Conservation (phyloP, 2,329 filamentous ascomycete species). For the Phialophora expanda region DNA sequence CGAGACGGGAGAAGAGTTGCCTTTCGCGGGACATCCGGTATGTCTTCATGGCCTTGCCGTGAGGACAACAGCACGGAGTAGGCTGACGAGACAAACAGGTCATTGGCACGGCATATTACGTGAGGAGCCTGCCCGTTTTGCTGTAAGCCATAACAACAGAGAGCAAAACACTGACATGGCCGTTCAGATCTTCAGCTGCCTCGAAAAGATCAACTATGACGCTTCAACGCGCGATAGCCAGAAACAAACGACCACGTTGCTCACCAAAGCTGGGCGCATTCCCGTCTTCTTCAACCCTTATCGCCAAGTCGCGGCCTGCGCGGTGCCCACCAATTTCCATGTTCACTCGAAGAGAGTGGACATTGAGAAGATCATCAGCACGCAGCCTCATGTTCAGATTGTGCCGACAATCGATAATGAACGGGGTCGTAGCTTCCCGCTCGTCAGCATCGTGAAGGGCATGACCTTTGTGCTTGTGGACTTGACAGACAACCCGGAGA, state of each 20-base stretch:
- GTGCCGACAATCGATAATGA: constrained; percentile 40
- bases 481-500: constrained; percentile 40
- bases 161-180: not conserved
- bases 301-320: constrained; percentile 59
- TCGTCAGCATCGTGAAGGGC: constrained; percentile 71
- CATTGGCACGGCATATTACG: constrained; percentile 61
- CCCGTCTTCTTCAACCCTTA: constrained; percentile 48
- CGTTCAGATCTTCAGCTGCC: constrained; percentile 26
- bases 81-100: constrained; percentile 43
- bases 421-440: constrained; percentile 49
- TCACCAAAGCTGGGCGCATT: constrained; percentile 54
- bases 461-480: constrained; percentile 60
- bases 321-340: constrained; percentile 71
- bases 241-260: constrained; percentile 36
- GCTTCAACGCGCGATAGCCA: constrained; percentile 32
- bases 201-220: constrained; percentile 27
- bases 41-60: constrained; percentile 8
- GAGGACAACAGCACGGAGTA: not conserved
- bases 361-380: constrained; percentile 40
- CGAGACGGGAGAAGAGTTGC: constrained; percentile 55
- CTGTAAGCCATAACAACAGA: not conserved
- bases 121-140: constrained; percentile 38
- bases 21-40: constrained; percentile 66
- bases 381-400: constrained; percentile 40
- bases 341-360: constrained; percentile 56